Conservation (phyloP, 2,329 filamentous ascomycete species). For the Aspergillus terreus region DNA sequence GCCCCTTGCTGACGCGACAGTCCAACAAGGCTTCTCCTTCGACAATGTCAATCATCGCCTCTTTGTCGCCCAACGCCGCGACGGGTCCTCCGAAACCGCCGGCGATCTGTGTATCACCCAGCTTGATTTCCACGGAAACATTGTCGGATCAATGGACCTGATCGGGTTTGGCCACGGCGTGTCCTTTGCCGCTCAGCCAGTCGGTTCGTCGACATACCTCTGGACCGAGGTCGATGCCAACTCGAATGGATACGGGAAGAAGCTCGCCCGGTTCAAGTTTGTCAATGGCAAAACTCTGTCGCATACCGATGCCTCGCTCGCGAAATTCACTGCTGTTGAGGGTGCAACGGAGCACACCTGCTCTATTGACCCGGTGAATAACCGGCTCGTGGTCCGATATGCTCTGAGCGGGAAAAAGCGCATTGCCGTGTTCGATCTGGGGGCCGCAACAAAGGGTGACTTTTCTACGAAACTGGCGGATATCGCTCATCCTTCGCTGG, state of each 20-base stretch:
- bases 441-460: constrained; percentile 4
- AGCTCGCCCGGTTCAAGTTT: constrained; percentile 20
- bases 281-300: constrained; percentile 10
- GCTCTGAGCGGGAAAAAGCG: background rate
- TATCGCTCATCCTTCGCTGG: constrained; percentile 11
- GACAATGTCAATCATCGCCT: constrained; percentile 21
- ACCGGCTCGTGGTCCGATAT: constrained; percentile 17
- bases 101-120: constrained; percentile 21
- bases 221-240: constrained; percentile 20
- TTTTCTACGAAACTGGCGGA: constrained; percentile 14
- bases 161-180: constrained; percentile 18
- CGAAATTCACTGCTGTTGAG: background rate
- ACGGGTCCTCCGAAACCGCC: constrained; percentile 9
- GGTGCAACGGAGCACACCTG: background rate
- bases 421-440: background rate
- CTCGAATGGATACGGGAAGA: constrained; percentile 18
- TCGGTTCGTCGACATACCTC: constrained; percentile 16
- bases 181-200: constrained; percentile 15
- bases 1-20: constrained; percentile 11
- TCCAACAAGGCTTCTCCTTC: constrained; percentile 22
- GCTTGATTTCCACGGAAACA: constrained; percentile 18
- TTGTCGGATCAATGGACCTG: constrained; percentile 20
- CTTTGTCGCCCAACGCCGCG: constrained; percentile 17
- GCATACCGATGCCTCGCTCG: background rate
- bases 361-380: constrained; percentile 15